These are phyloP conservation scores for Sporothrix protearum DNA, from an alignment of 2,329 filamentous ascomycete species.

Conservation along the genomic window DNA sequence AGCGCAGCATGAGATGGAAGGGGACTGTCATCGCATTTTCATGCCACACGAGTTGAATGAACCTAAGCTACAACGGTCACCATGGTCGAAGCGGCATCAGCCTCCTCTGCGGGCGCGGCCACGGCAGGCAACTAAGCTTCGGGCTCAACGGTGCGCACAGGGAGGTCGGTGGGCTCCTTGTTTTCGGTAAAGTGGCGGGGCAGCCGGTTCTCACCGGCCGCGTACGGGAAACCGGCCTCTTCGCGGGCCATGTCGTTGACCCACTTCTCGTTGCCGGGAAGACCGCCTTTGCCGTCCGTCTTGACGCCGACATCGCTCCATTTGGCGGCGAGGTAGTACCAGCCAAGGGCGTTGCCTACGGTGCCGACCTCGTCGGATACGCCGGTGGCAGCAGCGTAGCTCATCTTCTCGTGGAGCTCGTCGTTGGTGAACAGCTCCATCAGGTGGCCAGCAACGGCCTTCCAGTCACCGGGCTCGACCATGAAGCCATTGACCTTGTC, in stretches of 20 bases:
- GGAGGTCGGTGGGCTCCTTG: constrained; percentile 23
- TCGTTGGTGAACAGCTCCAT: constrained; percentile 63
- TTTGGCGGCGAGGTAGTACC: constrained; percentile 73
- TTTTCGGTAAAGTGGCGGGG: constrained; percentile 46
- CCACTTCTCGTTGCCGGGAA: constrained; percentile 62
- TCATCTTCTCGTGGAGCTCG: constrained; percentile 64
- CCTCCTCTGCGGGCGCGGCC: not conserved
- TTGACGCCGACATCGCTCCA: constrained; percentile 54
- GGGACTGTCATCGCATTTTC: not conserved
- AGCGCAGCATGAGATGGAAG: not conserved
- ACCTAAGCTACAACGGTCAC: not conserved
- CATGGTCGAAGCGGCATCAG: not conserved
- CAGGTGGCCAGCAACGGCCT: constrained; percentile 65
- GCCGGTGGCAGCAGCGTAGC: constrained; percentile 57
- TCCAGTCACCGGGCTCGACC: constrained; percentile 66
- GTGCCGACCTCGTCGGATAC: constrained; percentile 81
- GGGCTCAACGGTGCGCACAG: not conserved
- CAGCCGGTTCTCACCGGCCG: constrained; percentile 57
- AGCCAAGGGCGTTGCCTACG: constrained; percentile 71
- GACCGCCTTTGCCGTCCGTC: constrained; percentile 38
- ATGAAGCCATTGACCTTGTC: constrained; percentile 69
- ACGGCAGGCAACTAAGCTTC: not conserved
- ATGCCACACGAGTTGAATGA: not conserved
- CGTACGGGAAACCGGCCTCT: constrained; percentile 58
- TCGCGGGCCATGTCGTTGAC: constrained; percentile 71